These are phyloP conservation scores for Hyaloperonospora arabidopsidis DNA, from an alignment of 352 stramenopile genomes.

Conservation along the genomic window DNA sequence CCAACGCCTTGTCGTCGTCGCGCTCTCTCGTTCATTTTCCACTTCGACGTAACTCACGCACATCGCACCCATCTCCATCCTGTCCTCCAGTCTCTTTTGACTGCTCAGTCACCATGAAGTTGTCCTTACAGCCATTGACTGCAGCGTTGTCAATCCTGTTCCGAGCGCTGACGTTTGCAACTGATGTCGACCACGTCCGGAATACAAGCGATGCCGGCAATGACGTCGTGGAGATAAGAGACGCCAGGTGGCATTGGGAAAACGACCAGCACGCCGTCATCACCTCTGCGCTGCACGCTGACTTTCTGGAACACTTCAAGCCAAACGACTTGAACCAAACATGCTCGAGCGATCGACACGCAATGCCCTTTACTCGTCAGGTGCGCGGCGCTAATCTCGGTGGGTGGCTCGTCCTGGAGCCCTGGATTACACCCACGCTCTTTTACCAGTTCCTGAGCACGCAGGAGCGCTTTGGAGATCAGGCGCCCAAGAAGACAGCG, in stretches of 20 bases:
- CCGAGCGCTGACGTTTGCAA: slow-evolving; percentile 1
- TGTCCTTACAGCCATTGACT: slow-evolving; percentile 14
- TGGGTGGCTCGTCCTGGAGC: slow-evolving; percentile 45
- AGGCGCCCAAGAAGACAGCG: slow-evolving; percentile 70
- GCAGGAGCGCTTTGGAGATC: slow-evolving; percentile 51
- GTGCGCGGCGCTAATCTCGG: slow-evolving; percentile 35
- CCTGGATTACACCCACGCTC: slow-evolving; percentile 16
- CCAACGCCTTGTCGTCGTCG: too few species aligned
- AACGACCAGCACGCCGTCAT: slow-evolving; percentile 31
- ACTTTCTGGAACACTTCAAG: slow-evolving; percentile 41
- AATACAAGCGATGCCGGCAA: slow-evolving; percentile 7
- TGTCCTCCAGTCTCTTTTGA: too few species aligned
- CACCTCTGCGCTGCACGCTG: slow-evolving; percentile 26
- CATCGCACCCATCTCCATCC: too few species aligned
- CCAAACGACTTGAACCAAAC: slow-evolving; percentile 46
- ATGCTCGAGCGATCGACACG: slow-evolving; percentile 53
- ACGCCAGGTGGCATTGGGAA: slow-evolving; percentile 63
- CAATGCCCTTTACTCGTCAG: slow-evolving; percentile 62
- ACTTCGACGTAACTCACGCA: too few species aligned
- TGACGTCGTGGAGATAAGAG: slow-evolving; percentile 20
- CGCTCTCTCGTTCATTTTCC: too few species aligned
- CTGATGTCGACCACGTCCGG: slow-evolving; percentile 5
- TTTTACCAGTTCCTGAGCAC: slow-evolving; percentile 21
- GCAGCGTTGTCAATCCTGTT: slow-evolving; percentile 15
- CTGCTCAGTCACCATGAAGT: slow-evolving; percentile 13